A percentile compares a stretch with the other conserved stretches of the same genome.
phyloP scores from a whole-genome alignment of 305 asterid species.

The Solanum chacoense region DNA sequence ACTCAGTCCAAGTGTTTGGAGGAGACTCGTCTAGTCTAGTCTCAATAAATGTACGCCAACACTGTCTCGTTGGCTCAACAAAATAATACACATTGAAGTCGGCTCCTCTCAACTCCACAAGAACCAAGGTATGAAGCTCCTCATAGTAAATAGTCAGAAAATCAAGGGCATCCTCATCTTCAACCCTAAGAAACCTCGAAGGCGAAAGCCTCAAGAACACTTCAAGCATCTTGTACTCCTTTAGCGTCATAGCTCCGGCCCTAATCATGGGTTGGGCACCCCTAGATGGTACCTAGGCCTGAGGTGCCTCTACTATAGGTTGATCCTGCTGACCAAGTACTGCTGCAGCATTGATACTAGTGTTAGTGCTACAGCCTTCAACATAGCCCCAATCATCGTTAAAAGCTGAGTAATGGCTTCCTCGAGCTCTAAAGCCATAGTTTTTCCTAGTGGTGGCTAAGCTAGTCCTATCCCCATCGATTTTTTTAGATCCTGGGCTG shows the following conservation, averaged over 20 bases:
- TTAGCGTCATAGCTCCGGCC: background rate
- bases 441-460: background rate
- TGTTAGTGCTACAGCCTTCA: background rate
- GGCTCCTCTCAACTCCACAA: background rate
- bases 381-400: background rate
- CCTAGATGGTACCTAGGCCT: background rate
- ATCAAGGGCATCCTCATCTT: background rate
- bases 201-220: background rate
- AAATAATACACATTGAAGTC: background rate
- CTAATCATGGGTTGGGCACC: background rate
- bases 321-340: background rate
- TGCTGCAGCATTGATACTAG: background rate
- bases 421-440: background rate
- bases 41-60: background rate
- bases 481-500: background rate
- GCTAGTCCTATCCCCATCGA: background rate
- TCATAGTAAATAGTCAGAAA: background rate
- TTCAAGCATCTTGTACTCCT: background rate
- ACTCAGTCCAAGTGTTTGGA: background rate
- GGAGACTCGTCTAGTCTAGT: background rate
- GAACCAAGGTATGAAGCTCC: background rate
- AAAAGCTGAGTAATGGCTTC: background rate
- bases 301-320: background rate
- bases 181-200: background rate
- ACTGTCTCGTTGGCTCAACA: background rate